Base-by-base conservation (phyloP, 805 yeast genomes). In the Candida tammaniensis region DNA sequence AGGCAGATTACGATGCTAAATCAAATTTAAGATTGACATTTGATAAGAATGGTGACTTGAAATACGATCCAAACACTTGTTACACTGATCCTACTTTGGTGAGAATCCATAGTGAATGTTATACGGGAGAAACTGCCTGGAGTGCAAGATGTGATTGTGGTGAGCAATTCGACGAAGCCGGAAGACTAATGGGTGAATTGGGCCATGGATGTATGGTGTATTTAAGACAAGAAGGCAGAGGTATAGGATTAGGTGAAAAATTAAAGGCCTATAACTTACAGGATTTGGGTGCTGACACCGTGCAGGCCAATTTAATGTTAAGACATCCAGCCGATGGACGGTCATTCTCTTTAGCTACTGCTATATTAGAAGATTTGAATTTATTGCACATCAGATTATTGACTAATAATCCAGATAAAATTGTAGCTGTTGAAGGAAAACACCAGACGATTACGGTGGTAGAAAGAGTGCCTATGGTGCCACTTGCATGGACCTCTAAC, bases 71-170 rank as follows among this genome's bases (percentile, higher is more conserved):
- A 11, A 36, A 30, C 16, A 59, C 65, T n/a, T 55, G 64, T 12
- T 56, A 44, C 35, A 40, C 49, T 18, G 67, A 68, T 13, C 72
- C 79, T 3, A 79, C 82, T 1, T 60, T 91, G 43, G 95, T 84
- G 4, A 72, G 99, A 41, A 88, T 93, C 46, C 99, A 93, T 55
- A 84, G 95, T 3, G 99, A 93, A 56, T 93, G 99, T 61, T 93
- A 91, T 64, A 93, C 99, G 0, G 99, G 99, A 3, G 99, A 93
- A 55, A 93, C 97, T 1, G 98, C 97, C 7, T 93, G 99, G 98
- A 80, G 91, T 39, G 98, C 99, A 1, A 74, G 99, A 36, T 93
- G 99, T 60, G 99, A 93, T 61, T 93, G 99, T 63, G 99, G 99
- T 14, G 99, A 93, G 61, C 99, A 93, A 65, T 86, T 93, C 51